Evolutionary conservation across 2,329 filamentous ascomycete species (phyloP).

Genomic region (Nothophaeocryptopus gaeumannii): DNA sequence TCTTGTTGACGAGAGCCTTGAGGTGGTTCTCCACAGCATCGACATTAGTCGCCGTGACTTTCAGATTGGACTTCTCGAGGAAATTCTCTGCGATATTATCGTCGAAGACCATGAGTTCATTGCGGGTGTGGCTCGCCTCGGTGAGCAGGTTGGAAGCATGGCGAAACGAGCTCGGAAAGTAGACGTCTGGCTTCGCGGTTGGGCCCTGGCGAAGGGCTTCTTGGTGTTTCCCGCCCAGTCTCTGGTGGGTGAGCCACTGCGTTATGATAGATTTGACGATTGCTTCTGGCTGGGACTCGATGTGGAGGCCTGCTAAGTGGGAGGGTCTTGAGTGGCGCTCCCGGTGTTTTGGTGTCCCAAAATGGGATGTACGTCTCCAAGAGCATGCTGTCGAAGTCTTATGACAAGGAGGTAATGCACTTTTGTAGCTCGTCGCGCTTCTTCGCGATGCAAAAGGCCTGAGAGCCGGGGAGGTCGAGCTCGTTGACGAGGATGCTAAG

Average conservation of each 20-base stretch:
- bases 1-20: slow-evolving; percentile 8
- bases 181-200: no score
- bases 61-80: not conserved
- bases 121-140: not conserved
- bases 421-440: not conserved
- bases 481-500: not conserved
- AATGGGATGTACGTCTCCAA: slow-evolving; percentile 1
- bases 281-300: not conserved
- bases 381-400: not conserved
- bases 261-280: not conserved
- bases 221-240: not conserved
- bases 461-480: not conserved
- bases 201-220: no score
- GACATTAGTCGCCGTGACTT: not conserved
- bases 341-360: not conserved
- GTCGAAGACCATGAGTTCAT: slow-evolving; percentile 5
- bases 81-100: not conserved
- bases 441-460: not conserved
- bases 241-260: not conserved
- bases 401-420: not conserved
- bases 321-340: not conserved
- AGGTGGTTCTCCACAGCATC: not conserved
- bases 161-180: slow-evolving; percentile 3
- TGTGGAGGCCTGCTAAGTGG: no score
- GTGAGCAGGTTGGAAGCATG: slow-evolving; percentile 1